phyloP scores from a whole-genome alignment of 2,329 filamentous ascomycete genomes.

The Trichothecium sympodiale region DNA sequence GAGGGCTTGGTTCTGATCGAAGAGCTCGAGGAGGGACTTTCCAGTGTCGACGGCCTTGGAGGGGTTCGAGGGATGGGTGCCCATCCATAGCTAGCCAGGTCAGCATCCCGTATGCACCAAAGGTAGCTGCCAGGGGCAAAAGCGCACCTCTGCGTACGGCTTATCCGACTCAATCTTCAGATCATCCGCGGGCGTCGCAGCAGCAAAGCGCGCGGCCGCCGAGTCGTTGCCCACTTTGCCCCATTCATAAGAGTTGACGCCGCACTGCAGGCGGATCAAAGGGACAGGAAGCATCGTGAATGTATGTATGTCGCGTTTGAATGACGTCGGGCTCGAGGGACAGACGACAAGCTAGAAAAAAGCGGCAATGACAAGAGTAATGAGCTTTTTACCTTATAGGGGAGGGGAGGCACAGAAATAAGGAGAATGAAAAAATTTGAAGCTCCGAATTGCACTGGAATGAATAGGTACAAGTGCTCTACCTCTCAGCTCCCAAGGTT shows the following conservation, averaged over 20 bases:
- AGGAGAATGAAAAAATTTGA: too few relatives aligned
- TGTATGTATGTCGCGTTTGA: too few relatives aligned
- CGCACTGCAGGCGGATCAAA: conserved; percentile 75
- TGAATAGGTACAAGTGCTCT: too few relatives aligned
- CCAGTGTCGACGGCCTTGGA: conserved; percentile 81
- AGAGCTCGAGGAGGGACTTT: conserved; percentile 75
- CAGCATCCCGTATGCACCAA: conserved; percentile 1
- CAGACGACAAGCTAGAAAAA: too few relatives aligned
- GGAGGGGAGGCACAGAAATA: too few relatives aligned
- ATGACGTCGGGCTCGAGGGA: too few relatives aligned
- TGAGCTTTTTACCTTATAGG: too few relatives aligned
- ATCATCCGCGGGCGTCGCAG: conserved; percentile 65
- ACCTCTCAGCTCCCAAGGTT: too few relatives aligned
- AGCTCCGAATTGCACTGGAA: too few relatives aligned
- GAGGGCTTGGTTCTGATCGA: conserved; percentile 76
- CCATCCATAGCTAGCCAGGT: conserved; percentile 80
- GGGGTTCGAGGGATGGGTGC: conserved; percentile 90
- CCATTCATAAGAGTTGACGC: conserved; percentile 98
- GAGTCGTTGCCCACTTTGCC: conserved; percentile 85
- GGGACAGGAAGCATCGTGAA: conserved; percentile 67
- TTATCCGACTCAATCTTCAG: conserved; percentile 75
- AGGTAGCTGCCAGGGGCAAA: neutral
- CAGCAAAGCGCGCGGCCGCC: conserved; percentile 79
- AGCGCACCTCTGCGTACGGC: conserved; percentile 79
- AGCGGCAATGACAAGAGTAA: too few relatives aligned